Evolutionary conservation across 192 early-diverging fungal species (phyloP).

Genomic region (Dissophora ornata): DNA sequence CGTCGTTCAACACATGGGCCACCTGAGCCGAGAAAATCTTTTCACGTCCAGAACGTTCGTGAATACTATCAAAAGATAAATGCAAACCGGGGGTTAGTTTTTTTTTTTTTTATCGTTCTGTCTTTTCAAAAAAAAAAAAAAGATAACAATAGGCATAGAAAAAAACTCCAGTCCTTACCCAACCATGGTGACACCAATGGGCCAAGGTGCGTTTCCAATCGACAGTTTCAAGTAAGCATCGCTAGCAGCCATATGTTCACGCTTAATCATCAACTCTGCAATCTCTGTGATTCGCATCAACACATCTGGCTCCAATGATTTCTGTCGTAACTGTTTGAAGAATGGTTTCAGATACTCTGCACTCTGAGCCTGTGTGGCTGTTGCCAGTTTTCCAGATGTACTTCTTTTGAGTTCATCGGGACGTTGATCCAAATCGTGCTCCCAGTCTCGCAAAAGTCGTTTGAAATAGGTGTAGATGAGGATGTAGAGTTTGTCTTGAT

Average conservation of each 20-base stretch:
- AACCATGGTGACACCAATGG: slow-evolving; percentile 95
- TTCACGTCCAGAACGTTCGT: slow-evolving; percentile 95
- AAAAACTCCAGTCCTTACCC: slow-evolving; percentile 70
- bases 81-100: not conserved
- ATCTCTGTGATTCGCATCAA: slow-evolving; percentile 93
- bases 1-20: slow-evolving; percentile 97
- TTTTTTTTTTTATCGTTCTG: not conserved
- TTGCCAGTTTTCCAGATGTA: slow-evolving; percentile 81
- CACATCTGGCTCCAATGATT: slow-evolving; percentile 84
- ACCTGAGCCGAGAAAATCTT: slow-evolving; percentile 96
- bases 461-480: slow-evolving; percentile 89
- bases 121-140: not conserved
- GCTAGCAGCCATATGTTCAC: slow-evolving; percentile 93
- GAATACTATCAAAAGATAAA: slow-evolving; percentile 73
- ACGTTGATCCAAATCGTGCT: slow-evolving; percentile 75
- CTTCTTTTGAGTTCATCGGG: slow-evolving; percentile 83
- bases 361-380: slow-evolving; percentile 86
- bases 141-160: not conserved
- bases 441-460: slow-evolving; percentile 90
- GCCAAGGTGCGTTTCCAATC: slow-evolving; percentile 99
- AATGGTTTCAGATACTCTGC: slow-evolving; percentile 93
- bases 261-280: slow-evolving; percentile 80
- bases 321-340: slow-evolving; percentile 83
- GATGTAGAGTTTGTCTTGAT: slow-evolving; percentile 77
- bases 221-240: slow-evolving; percentile 93